Percentiles rank a stretch among this genome's conserved stretches.
These are phyloP conservation scores for Gossypium gossypioides DNA, from an alignment of 441 rosid genomes.

Conservation along the genomic window DNA sequence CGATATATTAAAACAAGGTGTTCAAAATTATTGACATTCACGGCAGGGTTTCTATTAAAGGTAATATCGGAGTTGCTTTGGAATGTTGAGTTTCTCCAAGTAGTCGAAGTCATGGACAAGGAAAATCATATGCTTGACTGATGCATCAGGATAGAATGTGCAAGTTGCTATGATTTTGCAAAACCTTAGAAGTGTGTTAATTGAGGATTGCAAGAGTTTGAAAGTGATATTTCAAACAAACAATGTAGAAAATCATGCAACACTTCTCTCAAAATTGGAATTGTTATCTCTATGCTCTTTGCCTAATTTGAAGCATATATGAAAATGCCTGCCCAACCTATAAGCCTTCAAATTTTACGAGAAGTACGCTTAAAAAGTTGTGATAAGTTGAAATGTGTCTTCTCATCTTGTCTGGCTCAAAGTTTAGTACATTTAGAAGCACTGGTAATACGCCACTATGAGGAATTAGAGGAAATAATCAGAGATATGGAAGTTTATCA, in stretches of 20 bases:
- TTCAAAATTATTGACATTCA: too few species aligned
- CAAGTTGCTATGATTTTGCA: not conserved
- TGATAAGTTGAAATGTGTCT: not conserved
- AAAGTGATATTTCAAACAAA: not conserved
- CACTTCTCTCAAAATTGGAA: not conserved
- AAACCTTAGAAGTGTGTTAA: not conserved
- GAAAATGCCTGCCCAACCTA: not conserved
- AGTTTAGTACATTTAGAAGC: not conserved
- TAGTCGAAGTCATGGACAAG: too few species aligned
- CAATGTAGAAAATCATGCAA: not conserved
- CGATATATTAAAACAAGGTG: too few species aligned
- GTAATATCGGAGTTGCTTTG: too few species aligned
- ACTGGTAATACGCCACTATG: not conserved
- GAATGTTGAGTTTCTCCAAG: too few species aligned
- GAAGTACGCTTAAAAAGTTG: not conserved
- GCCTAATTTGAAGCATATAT: not conserved
- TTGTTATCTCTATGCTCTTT: not conserved
- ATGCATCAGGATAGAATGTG: not conserved
- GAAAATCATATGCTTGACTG: too few species aligned
- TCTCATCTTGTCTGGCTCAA: not conserved
- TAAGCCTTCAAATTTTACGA: not conserved
- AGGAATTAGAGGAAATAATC: not conserved
- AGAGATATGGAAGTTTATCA: not conserved
- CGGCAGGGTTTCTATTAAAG: too few species aligned
- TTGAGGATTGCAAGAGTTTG: not conserved